A percentile compares a stretch with the other conserved stretches of the same genome.
phyloP scores from a whole-genome alignment of 805 yeast species.

The Cyberlindnera xylosilytica region DNA sequence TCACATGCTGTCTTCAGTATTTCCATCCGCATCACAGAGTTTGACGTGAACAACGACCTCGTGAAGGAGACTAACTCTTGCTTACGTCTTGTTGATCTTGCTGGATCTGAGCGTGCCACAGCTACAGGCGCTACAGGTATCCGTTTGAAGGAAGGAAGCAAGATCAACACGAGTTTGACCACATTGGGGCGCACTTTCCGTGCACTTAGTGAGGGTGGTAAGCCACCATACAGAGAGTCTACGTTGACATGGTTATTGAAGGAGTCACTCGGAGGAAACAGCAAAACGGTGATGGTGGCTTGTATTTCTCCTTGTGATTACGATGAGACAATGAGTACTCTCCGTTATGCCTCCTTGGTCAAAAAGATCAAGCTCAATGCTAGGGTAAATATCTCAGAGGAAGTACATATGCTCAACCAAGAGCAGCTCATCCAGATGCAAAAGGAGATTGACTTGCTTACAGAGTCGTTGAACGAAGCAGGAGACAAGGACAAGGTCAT shows the following conservation, averaged over 20 bases:
- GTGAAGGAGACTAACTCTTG: slow-evolving; percentile 52
- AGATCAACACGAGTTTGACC: slow-evolving; percentile 74
- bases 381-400: slow-evolving; percentile 35
- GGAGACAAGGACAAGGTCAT: slow-evolving; percentile 23
- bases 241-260: slow-evolving; percentile 69
- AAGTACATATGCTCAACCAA: slow-evolving; percentile 10
- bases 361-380: slow-evolving; percentile 67
- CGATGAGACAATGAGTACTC: slow-evolving; percentile 73
- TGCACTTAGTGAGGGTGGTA: slow-evolving; percentile 40
- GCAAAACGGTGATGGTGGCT: slow-evolving; percentile 87
- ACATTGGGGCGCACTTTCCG: slow-evolving; percentile 71
- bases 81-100: slow-evolving; percentile 71
- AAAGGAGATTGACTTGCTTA: slow-evolving; percentile 19
- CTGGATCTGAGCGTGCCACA: slow-evolving; percentile 74
- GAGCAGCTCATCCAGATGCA: slow-evolving; percentile 18
- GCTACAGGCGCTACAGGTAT: slow-evolving; percentile 60
- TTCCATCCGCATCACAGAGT: slow-evolving; percentile 55
- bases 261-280: slow-evolving; percentile 78
- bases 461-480: slow-evolving; percentile 17
- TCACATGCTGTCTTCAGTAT: slow-evolving; percentile 79
- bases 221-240: slow-evolving; percentile 54
- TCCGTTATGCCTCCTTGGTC: slow-evolving; percentile 76
- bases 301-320: slow-evolving; percentile 78
- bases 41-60: slow-evolving; percentile 34
- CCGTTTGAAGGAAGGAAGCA: slow-evolving; percentile 69